These are phyloP conservation scores for Lasiosphaeriaceae sp. DNA, from an alignment of 495 filamentous ascomycete genomes.

Conservation along the genomic window DNA sequence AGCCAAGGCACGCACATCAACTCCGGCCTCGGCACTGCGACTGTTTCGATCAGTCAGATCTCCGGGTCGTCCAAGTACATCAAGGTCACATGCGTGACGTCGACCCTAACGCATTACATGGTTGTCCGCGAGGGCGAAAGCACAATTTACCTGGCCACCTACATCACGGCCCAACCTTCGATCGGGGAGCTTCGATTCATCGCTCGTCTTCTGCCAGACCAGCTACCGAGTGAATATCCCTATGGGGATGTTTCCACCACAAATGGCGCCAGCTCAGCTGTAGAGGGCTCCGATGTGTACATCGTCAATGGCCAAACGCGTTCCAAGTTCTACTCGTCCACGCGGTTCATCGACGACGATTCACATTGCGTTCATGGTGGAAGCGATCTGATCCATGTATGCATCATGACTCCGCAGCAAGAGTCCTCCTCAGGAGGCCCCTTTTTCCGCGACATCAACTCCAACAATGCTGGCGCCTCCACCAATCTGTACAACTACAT, in stretches of 20 bases:
- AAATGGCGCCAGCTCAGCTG: conserved; percentile 40
- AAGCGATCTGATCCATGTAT: conserved; percentile 43
- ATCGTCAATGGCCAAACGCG: conserved; percentile 58
- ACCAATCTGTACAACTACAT: conserved; percentile 67
- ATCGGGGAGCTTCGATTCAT: conserved; percentile 65
- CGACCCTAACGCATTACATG: conserved; percentile 60
- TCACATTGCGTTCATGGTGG: conserved; percentile 55
- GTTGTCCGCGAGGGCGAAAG: conserved; percentile 56
- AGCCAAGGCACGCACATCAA: conserved; percentile 52
- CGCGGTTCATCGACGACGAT: conserved; percentile 64
- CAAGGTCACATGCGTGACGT: conserved; percentile 58
- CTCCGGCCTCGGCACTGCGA: conserved; percentile 58
- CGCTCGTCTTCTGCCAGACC: conserved; percentile 52
- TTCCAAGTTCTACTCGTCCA: conserved; percentile 65
- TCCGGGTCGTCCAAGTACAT: conserved; percentile 42
- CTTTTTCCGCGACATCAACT: conserved; percentile 64
- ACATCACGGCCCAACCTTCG: conserved; percentile 55
- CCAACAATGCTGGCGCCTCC: conserved; percentile 55
- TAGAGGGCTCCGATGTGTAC: conserved; percentile 64
- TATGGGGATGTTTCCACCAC: conserved; percentile 49
- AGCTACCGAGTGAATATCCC: conserved; percentile 55
- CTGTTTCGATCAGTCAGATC: conserved; percentile 49
- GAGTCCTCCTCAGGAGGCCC: conserved; percentile 54
- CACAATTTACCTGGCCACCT: conserved; percentile 60
- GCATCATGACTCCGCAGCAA: conserved; percentile 48